Base-by-base conservation (phyloP, 176 grass and related monocot species). In the Triticum urartu region DNA sequence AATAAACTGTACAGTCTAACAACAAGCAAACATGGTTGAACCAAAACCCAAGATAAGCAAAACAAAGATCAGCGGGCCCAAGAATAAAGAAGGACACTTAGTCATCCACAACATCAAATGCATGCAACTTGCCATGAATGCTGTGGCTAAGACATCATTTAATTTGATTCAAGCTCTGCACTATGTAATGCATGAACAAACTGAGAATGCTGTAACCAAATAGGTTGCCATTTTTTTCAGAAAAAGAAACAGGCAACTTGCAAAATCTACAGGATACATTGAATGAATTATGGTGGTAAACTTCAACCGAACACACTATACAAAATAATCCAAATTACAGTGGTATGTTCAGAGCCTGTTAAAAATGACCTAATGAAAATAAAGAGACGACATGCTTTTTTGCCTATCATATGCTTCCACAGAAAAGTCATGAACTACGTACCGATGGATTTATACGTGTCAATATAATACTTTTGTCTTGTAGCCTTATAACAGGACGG, bases 401-500 rank as follows among this genome's bases (percentile, higher is more conserved):
- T 59, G 6, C 24, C 30, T 40, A 88, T 72, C 50, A 30, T 15
- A 72, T 61, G 12, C 43, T 42, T 28, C 24, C 17, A 81, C 9
- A 50, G 66, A 8, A 85, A 77, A 52, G 40, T 64, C 20, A 73
- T 32, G 66, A 80, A 77, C 48, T 74, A 81, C 87, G 0, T 89
- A 89, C 87, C 68, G 6, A 74, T 74, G 82, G 87, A 86, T 95
- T 94, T 90, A 98, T 92, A 36, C 93, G 91, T 76, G 96, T 98
- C 74, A 98, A 79, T 78, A 98, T 89, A 64, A 98, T 95, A 79
- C 88, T 93, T 83, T 87, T 95, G 72, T 98, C 91, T 78, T 91
- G 96, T 84, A 98, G 64, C 79, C 96, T 92, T 82, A 98, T 95
- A 92, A 98, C 34, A 83, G 93, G 96, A 3, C 96, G 96, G 69